Percentiles rank a stretch among this genome's conserved stretches.
Conservation (phyloP, 192 early-diverging fungal genomes). For the Coemansia sp. region DNA sequence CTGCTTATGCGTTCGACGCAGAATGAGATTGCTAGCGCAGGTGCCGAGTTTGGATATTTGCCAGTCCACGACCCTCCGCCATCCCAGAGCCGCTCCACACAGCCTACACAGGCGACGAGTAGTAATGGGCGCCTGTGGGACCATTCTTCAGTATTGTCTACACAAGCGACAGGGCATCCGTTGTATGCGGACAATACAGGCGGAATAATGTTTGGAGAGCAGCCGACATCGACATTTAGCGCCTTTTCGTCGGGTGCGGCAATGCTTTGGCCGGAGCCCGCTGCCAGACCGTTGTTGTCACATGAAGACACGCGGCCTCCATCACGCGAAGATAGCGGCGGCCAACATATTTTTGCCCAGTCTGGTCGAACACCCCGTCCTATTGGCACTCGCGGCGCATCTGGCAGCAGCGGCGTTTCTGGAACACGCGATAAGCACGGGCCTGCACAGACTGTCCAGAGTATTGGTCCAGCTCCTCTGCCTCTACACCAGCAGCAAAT, state of each 20-base stretch:
- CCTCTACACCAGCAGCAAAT: slow-evolving; percentile 2
- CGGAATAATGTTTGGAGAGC: slow-evolving; percentile 3
- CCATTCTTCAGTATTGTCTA: background rate
- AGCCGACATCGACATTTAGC: slow-evolving; percentile 8
- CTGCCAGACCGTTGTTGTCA: background rate
- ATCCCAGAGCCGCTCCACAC: background rate
- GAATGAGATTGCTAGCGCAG: background rate
- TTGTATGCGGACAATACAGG: slow-evolving; percentile 10
- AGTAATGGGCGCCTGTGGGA: slow-evolving; percentile 1
- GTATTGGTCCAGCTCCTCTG: background rate
- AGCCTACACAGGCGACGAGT: background rate
- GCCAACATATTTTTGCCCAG: background rate
- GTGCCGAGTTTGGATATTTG: background rate
- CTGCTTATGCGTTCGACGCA: background rate
- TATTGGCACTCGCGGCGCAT: slow-evolving; percentile 36
- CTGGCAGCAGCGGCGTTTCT: slow-evolving; percentile 5
- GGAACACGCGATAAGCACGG: background rate
- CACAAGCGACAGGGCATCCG: slow-evolving; percentile 3
- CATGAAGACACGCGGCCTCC: slow-evolving; percentile 5
- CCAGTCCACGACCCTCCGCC: background rate
- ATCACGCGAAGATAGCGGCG: slow-evolving; percentile 21
- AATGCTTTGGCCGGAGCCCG: slow-evolving; percentile 36
- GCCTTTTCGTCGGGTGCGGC: slow-evolving; percentile 24
- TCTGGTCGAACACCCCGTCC: slow-evolving; percentile 19
- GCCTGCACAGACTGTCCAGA: background rate